Evolutionary conservation across 2,329 filamentous ascomycete genomes (phyloP).

Genomic region (Knoxdaviesia capensis): DNA sequence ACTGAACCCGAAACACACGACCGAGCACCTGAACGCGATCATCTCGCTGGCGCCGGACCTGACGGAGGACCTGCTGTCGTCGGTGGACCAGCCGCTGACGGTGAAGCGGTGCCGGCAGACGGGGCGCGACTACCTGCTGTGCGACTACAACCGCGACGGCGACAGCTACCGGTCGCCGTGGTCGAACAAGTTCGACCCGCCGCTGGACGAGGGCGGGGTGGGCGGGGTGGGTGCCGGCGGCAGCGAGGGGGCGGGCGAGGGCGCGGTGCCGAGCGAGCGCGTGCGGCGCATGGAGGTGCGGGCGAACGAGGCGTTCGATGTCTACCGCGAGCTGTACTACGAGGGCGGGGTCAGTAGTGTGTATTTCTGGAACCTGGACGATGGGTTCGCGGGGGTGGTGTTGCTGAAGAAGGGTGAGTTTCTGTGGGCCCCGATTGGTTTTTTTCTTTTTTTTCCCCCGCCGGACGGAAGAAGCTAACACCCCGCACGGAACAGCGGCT

Average conservation of each 20-base stretch:
- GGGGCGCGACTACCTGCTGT: conserved; percentile 88
- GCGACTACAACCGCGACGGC: conserved; percentile 98
- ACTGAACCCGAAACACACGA: conserved; percentile 83
- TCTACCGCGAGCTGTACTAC: conserved; percentile 92
- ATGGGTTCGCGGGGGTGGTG: conserved; percentile 92
- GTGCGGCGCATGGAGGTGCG: conserved; percentile 86
- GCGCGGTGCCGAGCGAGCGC: conserved; percentile 72
- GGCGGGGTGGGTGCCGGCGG: conserved; percentile 24
- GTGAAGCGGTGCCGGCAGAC: conserved; percentile 72
- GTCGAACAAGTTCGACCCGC: conserved; percentile 95
- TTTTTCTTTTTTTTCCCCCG: background rate
- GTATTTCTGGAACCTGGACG: conserved; percentile 96
- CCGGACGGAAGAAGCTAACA: background rate
- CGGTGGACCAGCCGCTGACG: conserved; percentile 86
- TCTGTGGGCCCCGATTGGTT: background rate
- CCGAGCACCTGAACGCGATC: conserved; percentile 71
- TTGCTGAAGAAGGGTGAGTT: conserved; percentile 75
- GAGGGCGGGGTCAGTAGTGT: conserved; percentile 92
- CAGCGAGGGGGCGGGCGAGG: conserved; percentile 47
- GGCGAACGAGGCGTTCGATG: conserved; percentile 90
- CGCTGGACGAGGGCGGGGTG: conserved; percentile 41
- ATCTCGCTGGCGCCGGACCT: conserved; percentile 77
- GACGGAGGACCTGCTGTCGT: conserved; percentile 92
- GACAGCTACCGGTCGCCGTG: conserved; percentile 97
- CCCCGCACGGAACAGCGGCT: conserved; percentile 27